Conservation (phyloP, 2,329 filamentous ascomycete genomes). For the Tolypocladium guangdongense region DNA sequence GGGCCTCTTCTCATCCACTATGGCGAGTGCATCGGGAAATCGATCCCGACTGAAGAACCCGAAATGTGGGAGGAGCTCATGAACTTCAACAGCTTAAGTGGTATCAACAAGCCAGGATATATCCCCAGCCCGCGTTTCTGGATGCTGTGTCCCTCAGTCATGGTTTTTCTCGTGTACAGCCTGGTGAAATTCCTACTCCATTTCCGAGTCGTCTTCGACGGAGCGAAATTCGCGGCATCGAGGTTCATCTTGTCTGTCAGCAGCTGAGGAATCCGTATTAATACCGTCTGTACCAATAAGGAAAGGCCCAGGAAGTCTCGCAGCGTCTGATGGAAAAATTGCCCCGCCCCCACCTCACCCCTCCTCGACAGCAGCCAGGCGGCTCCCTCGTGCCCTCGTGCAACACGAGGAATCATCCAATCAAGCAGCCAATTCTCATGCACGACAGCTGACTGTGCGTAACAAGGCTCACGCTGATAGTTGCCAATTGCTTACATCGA, state of each 20-base stretch:
- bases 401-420: background rate
- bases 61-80: conserved; percentile 18
- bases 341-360: too few species aligned
- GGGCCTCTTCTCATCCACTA: conserved; percentile 35
- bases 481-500: background rate
- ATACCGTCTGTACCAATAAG: too few species aligned
- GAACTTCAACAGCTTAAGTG: conserved; percentile 19
- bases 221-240: conserved; percentile 23
- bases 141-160: conserved; percentile 32
- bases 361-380: too few species aligned
- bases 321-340: too few species aligned
- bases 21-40: conserved; percentile 38
- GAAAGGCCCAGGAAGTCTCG: too few species aligned
- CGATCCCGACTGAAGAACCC: conserved; percentile 7
- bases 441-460: background rate
- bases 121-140: conserved; percentile 28
- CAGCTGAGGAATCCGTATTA: too few species aligned
- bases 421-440: background rate
- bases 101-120: conserved; percentile 15
- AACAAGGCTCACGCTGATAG: background rate
- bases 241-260: too few species aligned
- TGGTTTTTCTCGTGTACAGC: conserved; percentile 30
- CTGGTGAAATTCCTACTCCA: conserved; percentile 30
- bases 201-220: conserved; percentile 24
- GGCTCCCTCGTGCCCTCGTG: too few species aligned